A percentile compares a stretch with the other conserved stretches of the same genome.
These are phyloP conservation scores for Sclerospora graminicola DNA, from an alignment of 352 stramenopile species.

Conservation along the genomic window DNA sequence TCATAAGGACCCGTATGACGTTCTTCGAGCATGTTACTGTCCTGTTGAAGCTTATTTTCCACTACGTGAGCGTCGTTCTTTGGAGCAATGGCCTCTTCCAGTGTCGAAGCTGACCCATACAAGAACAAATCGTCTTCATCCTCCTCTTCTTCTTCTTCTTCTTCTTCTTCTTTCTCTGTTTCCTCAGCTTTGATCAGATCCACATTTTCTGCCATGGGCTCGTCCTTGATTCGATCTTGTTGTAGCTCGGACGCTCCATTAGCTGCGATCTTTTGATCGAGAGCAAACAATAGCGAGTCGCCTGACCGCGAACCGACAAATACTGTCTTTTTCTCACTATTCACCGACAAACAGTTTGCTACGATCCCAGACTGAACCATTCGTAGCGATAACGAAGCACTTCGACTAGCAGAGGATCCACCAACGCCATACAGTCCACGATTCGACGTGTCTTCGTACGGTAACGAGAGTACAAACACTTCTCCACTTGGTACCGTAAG, in stretches of 20 bases:
- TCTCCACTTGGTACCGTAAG: slow-evolving; percentile 47
- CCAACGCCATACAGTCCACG: slow-evolving; percentile 24
- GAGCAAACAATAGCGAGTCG: slow-evolving; percentile 63
- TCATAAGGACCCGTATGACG: slow-evolving; percentile 19
- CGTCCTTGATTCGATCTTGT: slow-evolving; percentile 17
- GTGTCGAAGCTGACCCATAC: slow-evolving; percentile 36
- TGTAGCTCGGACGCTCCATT: slow-evolving; percentile 11
- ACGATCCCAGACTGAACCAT: slow-evolving; percentile 37
- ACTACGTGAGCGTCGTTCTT: neutral
- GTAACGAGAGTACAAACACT: slow-evolving; percentile 52
- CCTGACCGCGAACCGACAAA: slow-evolving; percentile 77
- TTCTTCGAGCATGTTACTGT: slow-evolving; percentile 1
- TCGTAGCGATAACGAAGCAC: slow-evolving; percentile 37
- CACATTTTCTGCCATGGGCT: slow-evolving; percentile 6
- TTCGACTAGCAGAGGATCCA: slow-evolving; percentile 12
- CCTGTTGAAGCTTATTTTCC: slow-evolving; percentile 7
- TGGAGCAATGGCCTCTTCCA: slow-evolving; percentile 13
- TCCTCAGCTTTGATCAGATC: neutral
- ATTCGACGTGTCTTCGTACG: slow-evolving; percentile 39
- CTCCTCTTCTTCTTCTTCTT: slow-evolving; percentile 43
- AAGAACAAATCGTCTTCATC: slow-evolving; percentile 73
- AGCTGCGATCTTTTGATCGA: slow-evolving; percentile 26
- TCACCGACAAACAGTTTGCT: slow-evolving; percentile 48
- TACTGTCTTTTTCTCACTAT: slow-evolving; percentile 51
- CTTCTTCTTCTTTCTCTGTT: slow-evolving; percentile 12